Base-by-base conservation (phyloP, 2,329 filamentous ascomycete genomes). In the Bipolaris victoriae region DNA sequence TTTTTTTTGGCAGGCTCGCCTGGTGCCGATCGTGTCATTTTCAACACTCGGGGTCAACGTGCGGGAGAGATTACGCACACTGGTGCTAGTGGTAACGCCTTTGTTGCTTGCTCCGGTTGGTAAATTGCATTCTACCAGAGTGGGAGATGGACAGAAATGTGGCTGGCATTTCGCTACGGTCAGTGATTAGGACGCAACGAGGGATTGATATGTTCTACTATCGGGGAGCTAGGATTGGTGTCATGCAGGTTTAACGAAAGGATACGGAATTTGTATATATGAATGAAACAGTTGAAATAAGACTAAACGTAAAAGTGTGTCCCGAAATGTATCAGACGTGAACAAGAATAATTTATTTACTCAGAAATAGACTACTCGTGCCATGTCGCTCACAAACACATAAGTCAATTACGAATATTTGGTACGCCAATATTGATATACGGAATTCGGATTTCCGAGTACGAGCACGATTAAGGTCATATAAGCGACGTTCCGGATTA, bases 31-130 rank as follows among this genome's bases (percentile, higher is more conserved):
- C 85, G 88, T 48, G 85, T 90, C 51, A 76, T 89, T 31, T 86
- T 90, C 77, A 88, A 86, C 69, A 79, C 69, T 0, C 59, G 75
- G 15, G 84, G 87, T 65, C 57, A 82, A 55, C 81, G 84, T 43
- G 88, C 86, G 13, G 88, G 87, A 36, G 78, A 83, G 26, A 89
- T 91, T 61, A 91, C 89, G 0, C 89, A 91, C 69, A 89, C 86
- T 20, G 88, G 88, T 26, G 88, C 88, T 16, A 85, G 82, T 49
- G 86, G 86, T 7, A 87, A 90, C 72, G 80, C 83, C 75, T 91
- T 91, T 75, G 86, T 90, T 54, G 83, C 80, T n/a, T 90, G 88
- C 72, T 71, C 71, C 40, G 78, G 78, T 20, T 41, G 39, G 39
- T 41, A 41, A 7, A 41, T 24, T 2, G 15, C 22, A 36, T 36